Percentiles rank a stretch among this genome's conserved stretches.
These are phyloP conservation scores for Nigrograna mackinnonii DNA, from an alignment of 2,329 filamentous ascomycete species.

Conservation along the genomic window DNA sequence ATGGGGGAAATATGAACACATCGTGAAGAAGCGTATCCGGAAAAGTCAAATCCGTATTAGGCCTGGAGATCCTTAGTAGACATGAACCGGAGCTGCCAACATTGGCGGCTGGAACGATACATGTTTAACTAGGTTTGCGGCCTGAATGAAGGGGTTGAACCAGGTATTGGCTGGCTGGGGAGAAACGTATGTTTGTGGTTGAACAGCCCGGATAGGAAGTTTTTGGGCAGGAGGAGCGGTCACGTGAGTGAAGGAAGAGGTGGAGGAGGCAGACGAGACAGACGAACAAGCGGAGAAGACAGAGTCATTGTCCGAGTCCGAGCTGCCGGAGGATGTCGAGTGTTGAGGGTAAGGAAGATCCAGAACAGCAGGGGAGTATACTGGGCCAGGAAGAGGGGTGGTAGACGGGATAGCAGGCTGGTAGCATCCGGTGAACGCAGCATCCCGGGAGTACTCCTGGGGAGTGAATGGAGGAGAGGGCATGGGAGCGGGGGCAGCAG, in stretches of 20 bases:
- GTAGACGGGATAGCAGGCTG: constrained; percentile 31
- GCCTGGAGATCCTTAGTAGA: constrained; percentile 28
- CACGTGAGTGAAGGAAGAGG: constrained; percentile 37
- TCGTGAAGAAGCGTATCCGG: constrained; percentile 32
- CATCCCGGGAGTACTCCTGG: constrained; percentile 37
- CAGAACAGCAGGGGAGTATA: constrained; percentile 30
- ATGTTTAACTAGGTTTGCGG: constrained; percentile 44
- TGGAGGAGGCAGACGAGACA: constrained; percentile 39
- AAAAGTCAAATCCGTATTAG: constrained; percentile 10
- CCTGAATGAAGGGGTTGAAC: constrained; percentile 45
- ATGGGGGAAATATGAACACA: constrained; percentile 30
- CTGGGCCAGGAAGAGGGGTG: constrained; percentile 33
- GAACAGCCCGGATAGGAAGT: constrained; percentile 28
- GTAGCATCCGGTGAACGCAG: constrained; percentile 32
- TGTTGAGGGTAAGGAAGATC: constrained; percentile 28
- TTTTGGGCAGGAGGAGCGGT: constrained; percentile 28
- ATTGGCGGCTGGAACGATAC: constrained; percentile 44
- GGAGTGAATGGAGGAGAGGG: constrained; percentile 50
- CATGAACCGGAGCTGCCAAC: constrained; percentile 39
- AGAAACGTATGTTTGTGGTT: constrained; percentile 43
- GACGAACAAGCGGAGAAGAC: constrained; percentile 44
- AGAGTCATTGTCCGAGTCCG: constrained; percentile 43
- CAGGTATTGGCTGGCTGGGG: constrained; percentile 37
- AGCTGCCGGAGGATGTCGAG: constrained; percentile 40
- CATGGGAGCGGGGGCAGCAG: constrained; percentile 44